A percentile compares a stretch with the other conserved stretches of the same genome.
Evolutionary conservation across 2,329 filamentous ascomycete species (phyloP).

Genomic region (Calycina herbarum): DNA sequence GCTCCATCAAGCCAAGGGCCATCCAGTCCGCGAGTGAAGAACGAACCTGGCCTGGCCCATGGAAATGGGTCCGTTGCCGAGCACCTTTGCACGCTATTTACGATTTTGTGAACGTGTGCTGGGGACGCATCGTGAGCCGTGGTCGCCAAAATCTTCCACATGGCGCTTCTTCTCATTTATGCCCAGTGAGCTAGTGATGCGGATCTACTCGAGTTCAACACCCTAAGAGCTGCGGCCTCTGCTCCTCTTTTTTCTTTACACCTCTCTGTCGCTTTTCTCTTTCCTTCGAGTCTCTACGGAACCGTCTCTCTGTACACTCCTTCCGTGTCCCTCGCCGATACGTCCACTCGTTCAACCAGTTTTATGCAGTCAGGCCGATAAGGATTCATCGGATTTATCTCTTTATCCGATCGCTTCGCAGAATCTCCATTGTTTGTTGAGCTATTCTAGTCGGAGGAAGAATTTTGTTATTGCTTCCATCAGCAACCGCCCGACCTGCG

Average conservation of each 20-base stretch:
- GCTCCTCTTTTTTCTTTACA: slow-evolving; percentile 13
- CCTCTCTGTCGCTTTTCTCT: slow-evolving; percentile 16
- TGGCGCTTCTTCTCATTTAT: slow-evolving; percentile 5
- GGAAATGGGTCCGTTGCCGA: slow-evolving; percentile 1
- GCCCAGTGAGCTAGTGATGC: neutral
- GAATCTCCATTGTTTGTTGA: neutral
- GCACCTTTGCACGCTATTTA: slow-evolving; percentile 4
- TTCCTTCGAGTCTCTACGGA: neutral
- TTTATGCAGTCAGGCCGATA: slow-evolving; percentile 5
- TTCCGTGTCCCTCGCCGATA: slow-evolving; percentile 18
- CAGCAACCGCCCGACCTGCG: neutral
- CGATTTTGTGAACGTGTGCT: neutral
- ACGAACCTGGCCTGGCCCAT: neutral
- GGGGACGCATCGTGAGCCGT: slow-evolving; percentile 6
- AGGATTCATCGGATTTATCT: slow-evolving; percentile 7
- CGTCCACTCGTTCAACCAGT: slow-evolving; percentile 21
- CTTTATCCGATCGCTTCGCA: slow-evolving; percentile 10
- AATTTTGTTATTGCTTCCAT: slow-evolving; percentile 1
- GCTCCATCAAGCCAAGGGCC: no score
- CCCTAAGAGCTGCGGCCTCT: slow-evolving; percentile 1
- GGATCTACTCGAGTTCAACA: neutral
- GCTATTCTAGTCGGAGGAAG: slow-evolving; percentile 10
- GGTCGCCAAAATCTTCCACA: slow-evolving; percentile 3
- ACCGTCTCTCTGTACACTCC: neutral
- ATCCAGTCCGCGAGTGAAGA: neutral